Evolutionary conservation across 179 eudicot genomes (phyloP), one percentile per base, ranked within the genome.

Genomic region (Drosera spatulata): DNA sequence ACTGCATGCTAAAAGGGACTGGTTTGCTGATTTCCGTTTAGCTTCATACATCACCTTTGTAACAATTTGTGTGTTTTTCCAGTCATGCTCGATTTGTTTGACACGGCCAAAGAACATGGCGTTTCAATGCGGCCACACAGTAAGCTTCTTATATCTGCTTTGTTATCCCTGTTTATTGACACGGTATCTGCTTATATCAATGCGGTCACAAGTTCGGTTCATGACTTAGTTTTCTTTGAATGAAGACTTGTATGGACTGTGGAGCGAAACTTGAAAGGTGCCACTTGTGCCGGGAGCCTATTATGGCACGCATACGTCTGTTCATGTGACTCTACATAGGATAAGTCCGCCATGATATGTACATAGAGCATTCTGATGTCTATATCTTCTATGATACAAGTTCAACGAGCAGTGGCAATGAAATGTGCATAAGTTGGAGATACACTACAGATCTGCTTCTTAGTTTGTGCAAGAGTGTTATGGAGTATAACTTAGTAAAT

Each of bases 81-180:
- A 87, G 93, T 80, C 53, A 41, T 87, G 96, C 52, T 90, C 96
- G 8, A 81, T 87, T 65, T 87, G 96, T 79, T 71, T 85, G 73
- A 79, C 80, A 41, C 85, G 81, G 62, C 80, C 80, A 5, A 87
- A 77, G 77, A 77, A 85, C 75, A 82, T 87, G 93, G 93, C 96
- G 62, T 87, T 87, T 68, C 94, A 85, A 50, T 87, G 96, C 44
- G 96, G 96, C 72, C 96, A 87, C 67, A 61, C 80, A 87, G 96
- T 87, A 77, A 77, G 85, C 67, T 47, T 52, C 53, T 66, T 12
- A 40, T 22, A 2, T 39, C 15, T 13, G 1, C 12, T 3, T 47
- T 60, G n/a, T 4, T 7, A n/a, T 37, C 10, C 33, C 54, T 22
- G 8, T 12, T 14, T 46, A 39, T 2, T 22, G 39, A 6, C 3